Conservation (phyloP, 306 rosid genomes). For the Casuarina cunninghamiana region DNA sequence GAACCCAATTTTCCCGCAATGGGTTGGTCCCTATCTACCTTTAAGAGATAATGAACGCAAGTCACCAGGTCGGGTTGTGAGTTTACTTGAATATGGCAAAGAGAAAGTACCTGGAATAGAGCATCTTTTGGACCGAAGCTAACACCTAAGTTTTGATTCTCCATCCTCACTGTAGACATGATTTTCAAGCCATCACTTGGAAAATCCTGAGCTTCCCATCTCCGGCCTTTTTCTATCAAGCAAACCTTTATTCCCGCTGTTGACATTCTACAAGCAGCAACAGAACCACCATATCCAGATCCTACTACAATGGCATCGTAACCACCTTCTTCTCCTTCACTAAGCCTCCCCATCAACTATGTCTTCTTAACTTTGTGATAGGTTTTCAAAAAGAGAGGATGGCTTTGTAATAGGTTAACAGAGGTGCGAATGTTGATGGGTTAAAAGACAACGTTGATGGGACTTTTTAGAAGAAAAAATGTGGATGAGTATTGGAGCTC, state of each 20-base stretch:
- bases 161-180: constrained; percentile 29
- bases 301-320: constrained; percentile 39
- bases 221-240: constrained; percentile 33
- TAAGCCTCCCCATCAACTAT: constrained; percentile 6
- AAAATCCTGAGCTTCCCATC: constrained; percentile 41
- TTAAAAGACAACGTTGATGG: too few species aligned
- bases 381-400: not conserved
- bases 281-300: constrained; percentile 41
- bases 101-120: constrained; percentile 32
- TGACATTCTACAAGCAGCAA: constrained; percentile 41
- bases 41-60: too few species aligned
- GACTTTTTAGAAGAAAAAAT: too few species aligned
- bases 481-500: too few species aligned
- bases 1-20: too few species aligned
- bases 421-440: too few species aligned
- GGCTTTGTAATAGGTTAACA: too few species aligned
- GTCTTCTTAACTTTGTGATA: constrained; percentile 1
- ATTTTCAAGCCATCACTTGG: constrained; percentile 31
- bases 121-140: constrained; percentile 43
- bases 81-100: not conserved
- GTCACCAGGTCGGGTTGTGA: too few species aligned
- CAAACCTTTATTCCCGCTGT: constrained; percentile 34
- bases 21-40: too few species aligned
- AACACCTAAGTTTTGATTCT: constrained; percentile 28
- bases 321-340: constrained; percentile 22